phyloP scores from a whole-genome alignment of 2,329 filamentous ascomycete genomes.

The Macrophomina pseudophaseolina region DNA sequence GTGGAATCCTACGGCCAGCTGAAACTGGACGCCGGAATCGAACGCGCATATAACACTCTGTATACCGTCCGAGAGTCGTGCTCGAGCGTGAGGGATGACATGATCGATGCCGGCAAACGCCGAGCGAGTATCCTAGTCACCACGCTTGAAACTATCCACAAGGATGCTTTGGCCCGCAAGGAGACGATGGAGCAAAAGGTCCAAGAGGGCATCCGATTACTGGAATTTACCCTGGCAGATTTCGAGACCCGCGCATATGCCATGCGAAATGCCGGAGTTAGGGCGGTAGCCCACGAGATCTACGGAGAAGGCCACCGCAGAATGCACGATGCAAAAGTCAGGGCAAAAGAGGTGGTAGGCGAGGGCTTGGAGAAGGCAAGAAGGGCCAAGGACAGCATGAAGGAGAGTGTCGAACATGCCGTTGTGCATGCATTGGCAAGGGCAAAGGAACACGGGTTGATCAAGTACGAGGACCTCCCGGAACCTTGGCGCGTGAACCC shows the following conservation, averaged over 20 bases:
- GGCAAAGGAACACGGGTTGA: slow-evolving; percentile 79
- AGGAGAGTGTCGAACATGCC: slow-evolving; percentile 74
- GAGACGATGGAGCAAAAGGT: slow-evolving; percentile 93
- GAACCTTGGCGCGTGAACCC: slow-evolving; percentile 94
- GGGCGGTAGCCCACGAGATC: slow-evolving; percentile 71
- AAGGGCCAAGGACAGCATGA: slow-evolving; percentile 70
- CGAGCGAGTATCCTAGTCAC: slow-evolving; percentile 90
- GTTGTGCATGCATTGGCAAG: slow-evolving; percentile 77
- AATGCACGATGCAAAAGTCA: slow-evolving; percentile 77
- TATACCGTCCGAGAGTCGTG: slow-evolving; percentile 87
- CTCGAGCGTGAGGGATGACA: slow-evolving; percentile 85
- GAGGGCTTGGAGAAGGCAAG: slow-evolving; percentile 83
- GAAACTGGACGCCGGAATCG: slow-evolving; percentile 81
- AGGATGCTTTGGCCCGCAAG: slow-evolving; percentile 81
- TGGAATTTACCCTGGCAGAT: slow-evolving; percentile 84
- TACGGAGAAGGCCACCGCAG: slow-evolving; percentile 80
- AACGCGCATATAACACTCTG: slow-evolving; percentile 82
- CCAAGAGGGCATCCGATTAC: slow-evolving; percentile 80
- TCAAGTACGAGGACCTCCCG: slow-evolving; percentile 88
- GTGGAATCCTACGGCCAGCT: slow-evolving; percentile 87
- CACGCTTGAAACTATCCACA: slow-evolving; percentile 85
- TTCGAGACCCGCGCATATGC: slow-evolving; percentile 84
- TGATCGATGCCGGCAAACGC: slow-evolving; percentile 84
- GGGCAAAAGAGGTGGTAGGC: slow-evolving; percentile 76
- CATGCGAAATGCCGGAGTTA: slow-evolving; percentile 76